Conservation (phyloP, 2,329 filamentous ascomycete species). For the Colletotrichum plurivorum region DNA sequence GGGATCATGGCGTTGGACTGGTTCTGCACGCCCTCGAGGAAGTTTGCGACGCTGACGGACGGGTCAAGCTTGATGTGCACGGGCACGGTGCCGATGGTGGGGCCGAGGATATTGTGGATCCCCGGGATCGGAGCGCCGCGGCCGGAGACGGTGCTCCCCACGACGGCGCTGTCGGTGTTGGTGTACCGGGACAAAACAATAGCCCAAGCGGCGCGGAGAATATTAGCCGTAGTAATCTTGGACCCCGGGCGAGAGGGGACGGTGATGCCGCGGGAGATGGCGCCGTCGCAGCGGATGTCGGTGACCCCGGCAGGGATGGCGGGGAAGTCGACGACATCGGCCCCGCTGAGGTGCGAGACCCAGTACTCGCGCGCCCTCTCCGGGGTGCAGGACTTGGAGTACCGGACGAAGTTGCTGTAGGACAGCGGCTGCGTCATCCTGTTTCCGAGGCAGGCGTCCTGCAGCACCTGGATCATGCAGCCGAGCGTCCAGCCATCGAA, state of each 20-base stretch:
- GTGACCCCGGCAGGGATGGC: not conserved
- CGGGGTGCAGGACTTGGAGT: not conserved
- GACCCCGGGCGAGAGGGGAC: not conserved
- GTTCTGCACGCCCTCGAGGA: slow-evolving; percentile 33
- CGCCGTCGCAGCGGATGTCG: not conserved
- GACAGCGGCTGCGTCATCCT: not conserved
- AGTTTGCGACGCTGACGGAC: not conserved
- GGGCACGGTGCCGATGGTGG: slow-evolving; percentile 59
- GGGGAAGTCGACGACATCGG: not conserved
- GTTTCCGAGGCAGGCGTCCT: slow-evolving; percentile 13
- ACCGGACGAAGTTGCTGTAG: not conserved
- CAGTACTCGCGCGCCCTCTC: not conserved
- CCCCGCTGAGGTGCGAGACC: not conserved
- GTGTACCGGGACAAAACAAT: slow-evolving; percentile 64
- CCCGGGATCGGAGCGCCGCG: slow-evolving; percentile 45
- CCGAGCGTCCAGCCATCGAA: slow-evolving; percentile 48
- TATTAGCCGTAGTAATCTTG: slow-evolving; percentile 30
- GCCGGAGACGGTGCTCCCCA: slow-evolving; percentile 58
- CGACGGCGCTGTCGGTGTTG: slow-evolving; percentile 46
- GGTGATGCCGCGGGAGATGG: not conserved
- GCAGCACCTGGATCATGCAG: slow-evolving; percentile 37
- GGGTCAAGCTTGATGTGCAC: slow-evolving; percentile 55
- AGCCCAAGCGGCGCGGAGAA: slow-evolving; percentile 60
- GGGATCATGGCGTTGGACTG: slow-evolving; percentile 42
- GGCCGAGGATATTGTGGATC: slow-evolving; percentile 43